phyloP scores from a whole-genome alignment of 345 rosid species.

The Ricinus communis region DNA sequence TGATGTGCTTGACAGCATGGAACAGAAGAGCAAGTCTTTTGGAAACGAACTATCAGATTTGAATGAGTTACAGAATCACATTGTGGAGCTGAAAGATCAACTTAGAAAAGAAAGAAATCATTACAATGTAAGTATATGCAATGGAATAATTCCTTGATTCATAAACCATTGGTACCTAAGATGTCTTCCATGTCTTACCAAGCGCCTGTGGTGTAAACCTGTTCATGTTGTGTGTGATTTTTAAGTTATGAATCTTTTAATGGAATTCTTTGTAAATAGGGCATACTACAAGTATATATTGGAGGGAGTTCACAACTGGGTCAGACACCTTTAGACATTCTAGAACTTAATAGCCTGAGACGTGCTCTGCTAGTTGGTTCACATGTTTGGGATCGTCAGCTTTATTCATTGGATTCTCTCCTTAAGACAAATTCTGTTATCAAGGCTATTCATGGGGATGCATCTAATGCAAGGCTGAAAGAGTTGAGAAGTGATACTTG shows the following conservation, averaged over 20 bases:
- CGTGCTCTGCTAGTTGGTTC: constrained; percentile 67
- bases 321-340: constrained; percentile 57
- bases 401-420: constrained; percentile 60
- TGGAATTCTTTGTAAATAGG: constrained; percentile 40
- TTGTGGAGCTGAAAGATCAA: constrained; percentile 63
- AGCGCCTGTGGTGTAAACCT: not conserved
- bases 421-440: constrained; percentile 46
- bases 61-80: constrained; percentile 46
- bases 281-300: constrained; percentile 48
- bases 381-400: constrained; percentile 78
- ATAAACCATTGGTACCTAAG: not conserved
- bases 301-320: constrained; percentile 42
- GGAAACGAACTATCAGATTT: constrained; percentile 45
- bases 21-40: constrained; percentile 48
- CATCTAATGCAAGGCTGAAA: constrained; percentile 31
- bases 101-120: constrained; percentile 61
- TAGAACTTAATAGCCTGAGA: constrained; percentile 71
- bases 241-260: constrained; percentile 13
- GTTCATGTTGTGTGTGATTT: not conserved
- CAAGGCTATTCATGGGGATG: constrained; percentile 37
- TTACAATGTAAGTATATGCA: constrained; percentile 53
- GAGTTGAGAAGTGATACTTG: constrained; percentile 29
- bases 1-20: constrained; percentile 54
- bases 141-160: constrained; percentile 2
- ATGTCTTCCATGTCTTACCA: not conserved